Evolutionary conservation across 257 asterid genomes (phyloP), one percentile per base, ranked within the genome.

Genomic region (Nicotiana tomentosiformis): DNA sequence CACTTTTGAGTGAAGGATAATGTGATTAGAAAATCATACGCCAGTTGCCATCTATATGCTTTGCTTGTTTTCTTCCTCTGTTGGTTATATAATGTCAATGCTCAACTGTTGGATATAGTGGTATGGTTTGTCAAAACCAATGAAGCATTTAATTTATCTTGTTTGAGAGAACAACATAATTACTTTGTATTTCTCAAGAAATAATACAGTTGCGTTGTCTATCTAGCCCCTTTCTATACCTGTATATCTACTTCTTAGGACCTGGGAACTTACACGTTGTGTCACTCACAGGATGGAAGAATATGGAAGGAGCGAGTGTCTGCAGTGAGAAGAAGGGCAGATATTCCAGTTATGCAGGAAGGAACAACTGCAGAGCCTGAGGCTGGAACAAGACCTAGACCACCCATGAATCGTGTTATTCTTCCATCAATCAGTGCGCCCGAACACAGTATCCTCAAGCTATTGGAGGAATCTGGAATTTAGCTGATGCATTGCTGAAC

Each of bases 231-330:
- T 6, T 1, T 26, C 0, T 51, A 7, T 51, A 76, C 26, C 46
- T 26, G 80, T 49, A 49, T 76, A 26, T 32, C 23, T 49, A 51
- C 43, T 76, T 51, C 9, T 51, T 76, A 1, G 26, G 64, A 49
- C 62, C 23, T 7, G 43, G 46, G 15, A 76, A 15, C 20, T 26
- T 26, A 74, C 53, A 35, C 23, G 29, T 76, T 49, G 8, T 26
- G 43, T 26, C 16, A 15, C 64, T 51, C 64, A 76, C 88, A 95
- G 99, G 98, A 95, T 83, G 99, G 98, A 84, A 89, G 97, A 89
- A 93, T 94, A 90, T 95, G 98, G 98, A 95, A 92, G 90, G 99
- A 95, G 83, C 91, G 97, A 82, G 97, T 92, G 32, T 91, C 95
- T 55, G 89, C 93, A 16, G 87, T 53, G 16, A 92, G 86, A 39